Base-by-base conservation (phyloP, 2,329 filamentous ascomycete genomes). In the Alternaria postmessia region DNA sequence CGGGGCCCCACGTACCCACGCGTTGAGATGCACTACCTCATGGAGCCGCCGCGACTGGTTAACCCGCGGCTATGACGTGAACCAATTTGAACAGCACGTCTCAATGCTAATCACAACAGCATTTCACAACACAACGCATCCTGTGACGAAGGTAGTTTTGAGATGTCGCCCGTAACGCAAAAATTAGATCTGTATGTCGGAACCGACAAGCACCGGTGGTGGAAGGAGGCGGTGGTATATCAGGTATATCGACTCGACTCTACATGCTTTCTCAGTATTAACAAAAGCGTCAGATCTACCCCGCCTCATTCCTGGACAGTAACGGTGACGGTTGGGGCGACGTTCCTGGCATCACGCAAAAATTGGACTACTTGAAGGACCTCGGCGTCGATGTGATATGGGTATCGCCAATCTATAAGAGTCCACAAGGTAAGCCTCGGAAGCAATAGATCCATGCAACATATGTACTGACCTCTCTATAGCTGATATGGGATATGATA, bases 161-260 rank as follows among this genome's bases (percentile, higher is more conserved):
- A 16, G 22, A 69, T 68, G 54, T 51, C 62, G 3, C 34, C 14
- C 26, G n/a, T 55, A 32, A 2, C 58, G n/a, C 51, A 48, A 36
- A 63, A 61, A 38, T 71, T 70, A 36, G 65, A 69, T 18, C 54
- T 76, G 2, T 74, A 72, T 46, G 73, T 76, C 24, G 73, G 74
- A 8, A 70, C 67, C 2, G 74, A 78, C 53, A 75, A 74, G 51
- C 74, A 78, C 54, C 54, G 62, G 26, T 88, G 86, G 86, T 88
- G 87, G 86, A 87, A 88, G 65, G 86, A 88, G 70, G 83, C 83
- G 51, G 81, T 84, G 7, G 83, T 88, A 8, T 89, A 89, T 67
- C 86, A 88, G 64, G 73, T 75, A 58, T 22, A 59, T 0, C 6
- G 0, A 36, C 9, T 12, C 5, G 16, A 49, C 28, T 4, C 1